Evolutionary conservation across 2,329 filamentous ascomycete genomes (phyloP), one percentile per base, ranked within the genome.

Genomic region (Acarospora socialis): DNA sequence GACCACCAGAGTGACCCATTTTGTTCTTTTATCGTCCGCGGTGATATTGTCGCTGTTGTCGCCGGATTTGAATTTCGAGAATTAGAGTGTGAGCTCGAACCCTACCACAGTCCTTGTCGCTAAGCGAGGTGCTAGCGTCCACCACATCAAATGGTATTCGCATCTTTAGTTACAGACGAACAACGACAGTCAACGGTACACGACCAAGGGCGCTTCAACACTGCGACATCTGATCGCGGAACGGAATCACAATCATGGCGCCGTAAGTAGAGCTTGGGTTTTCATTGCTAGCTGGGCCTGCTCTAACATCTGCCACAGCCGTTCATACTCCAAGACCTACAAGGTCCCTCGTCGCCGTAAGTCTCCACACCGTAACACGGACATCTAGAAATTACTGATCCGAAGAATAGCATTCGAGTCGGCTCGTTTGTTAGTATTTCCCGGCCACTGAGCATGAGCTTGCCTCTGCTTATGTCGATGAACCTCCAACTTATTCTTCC

Each of bases 391-490:
- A 21, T 34, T 15, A 28, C 28, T 35, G 33, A 34, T 30, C 31
- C 16, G 21, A 28, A 47, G 42, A 37, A 36, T 48, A 69, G 68
- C 90, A 60, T 95, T 93, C 76, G 90, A 95, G 81, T 87, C 86
- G 68, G 90, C 90, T 71, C 90, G 90, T 81, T 77, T 98, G 90
- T 95, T 80, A 81, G 87, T 93, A 36, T 22, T 52, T 51, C 60
- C 74, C 74, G 84, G 80, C 87, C 90, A 95, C 80, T 95, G 80
- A 92, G 77, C 73, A 73, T 62, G 79, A 93, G 87, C 86, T 81
- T 86, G 84, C 59, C 83, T 92, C 81, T 81, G 74, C 77, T 86
- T 70, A 95, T 63, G 86, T 93, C 87, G 81, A 72, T 73, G 76
- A 69, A 74, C 63, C 49, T 50, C 63, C 70, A 68, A 81, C 79